Percentiles rank a stretch among this genome's conserved stretches.
phyloP scores from a whole-genome alignment of 108 stramenopile genomes.

The Phaeodactylum tricornutum region DNA sequence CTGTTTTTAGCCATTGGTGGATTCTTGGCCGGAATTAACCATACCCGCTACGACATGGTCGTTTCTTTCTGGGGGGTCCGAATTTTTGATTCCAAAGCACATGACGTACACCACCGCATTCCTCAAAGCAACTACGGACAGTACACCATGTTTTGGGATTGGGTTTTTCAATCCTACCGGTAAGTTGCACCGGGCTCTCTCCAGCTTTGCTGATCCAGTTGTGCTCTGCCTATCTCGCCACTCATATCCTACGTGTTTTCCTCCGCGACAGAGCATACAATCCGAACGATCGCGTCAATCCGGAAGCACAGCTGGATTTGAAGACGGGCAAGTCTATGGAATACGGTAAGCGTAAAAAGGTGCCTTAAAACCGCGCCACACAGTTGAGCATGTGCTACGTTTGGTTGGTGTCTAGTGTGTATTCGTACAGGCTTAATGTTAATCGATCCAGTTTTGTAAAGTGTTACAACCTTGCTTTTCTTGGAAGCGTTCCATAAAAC shows the following conservation, averaged over 20 bases:
- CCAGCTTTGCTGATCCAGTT: background rate
- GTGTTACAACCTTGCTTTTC: slow-evolving; percentile 44
- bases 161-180: slow-evolving; percentile 75
- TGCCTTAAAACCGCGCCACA: too few relatives aligned
- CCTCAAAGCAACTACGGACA: slow-evolving; percentile 97
- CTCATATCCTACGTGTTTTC: background rate
- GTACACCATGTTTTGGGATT: slow-evolving; percentile 95
- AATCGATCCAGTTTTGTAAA: too few relatives aligned
- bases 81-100: slow-evolving; percentile 83
- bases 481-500: slow-evolving; percentile 49
- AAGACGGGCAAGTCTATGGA: slow-evolving; percentile 33
- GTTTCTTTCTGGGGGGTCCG: slow-evolving; percentile 22
- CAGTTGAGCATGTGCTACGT: too few relatives aligned
- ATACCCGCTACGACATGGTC: slow-evolving; percentile 83
- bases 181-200: slow-evolving; percentile 7
- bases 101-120: slow-evolving; percentile 95
- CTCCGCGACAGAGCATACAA: slow-evolving; percentile 41
- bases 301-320: slow-evolving; percentile 62
- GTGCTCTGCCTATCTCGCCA: background rate
- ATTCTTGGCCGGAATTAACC: slow-evolving; percentile 90
- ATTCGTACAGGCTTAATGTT: too few relatives aligned
- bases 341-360: slow-evolving; percentile 7
- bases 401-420: too few relatives aligned
- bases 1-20: slow-evolving; percentile 79
- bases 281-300: slow-evolving; percentile 69